Base-by-base conservation (phyloP, 2,329 filamentous ascomycete genomes). In the Chaetomium strumarium region DNA sequence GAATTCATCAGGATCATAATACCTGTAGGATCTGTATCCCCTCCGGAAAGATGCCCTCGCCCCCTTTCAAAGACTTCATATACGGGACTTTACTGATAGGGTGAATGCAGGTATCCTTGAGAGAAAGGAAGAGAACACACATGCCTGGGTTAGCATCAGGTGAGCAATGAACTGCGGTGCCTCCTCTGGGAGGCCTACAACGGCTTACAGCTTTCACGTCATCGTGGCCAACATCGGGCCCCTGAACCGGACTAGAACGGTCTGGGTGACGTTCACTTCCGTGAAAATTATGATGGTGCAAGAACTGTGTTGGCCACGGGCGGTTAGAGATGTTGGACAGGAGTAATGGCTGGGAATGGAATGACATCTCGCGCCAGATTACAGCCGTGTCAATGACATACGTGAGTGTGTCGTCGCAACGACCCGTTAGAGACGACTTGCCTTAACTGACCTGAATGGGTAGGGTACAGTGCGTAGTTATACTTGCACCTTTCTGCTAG, bases 31-130 rank as follows among this genome's bases (percentile, higher is more conserved):
- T 45, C 44, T 84, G 76, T n/a, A 73, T 66, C 6, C 77, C 79
- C 64, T 86, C 83, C 0, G 72, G 71, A 37, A 79, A 84, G 60
- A 81, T 84, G 58, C 88, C 79, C 43, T 67, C 70, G 1, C 84
- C 83, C 0, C 81, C 83, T 1, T 74, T 75, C 14, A 77, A 67
- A 0, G 50, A 52, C 75, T 73, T 77, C 51, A 87, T 76, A 59
- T 87, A 88, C 0, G 77, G 76, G 52, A 75, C 69, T 8, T 79
- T 68, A 1, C 77, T 76, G 1, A 69, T 72, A 9, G 83, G 82
- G 57, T 86, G 81, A 5, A 85, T 42, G 63, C 85, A 88, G 8
- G 72, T 74, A 3, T 79, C 68, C 57, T 73, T 73, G 0, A 88
- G 68, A 1, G 67, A 72, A 2, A 84, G 53, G 55, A 71, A 62